A percentile compares a stretch with the other conserved stretches of the same genome.
Evolutionary conservation across 2,329 filamentous ascomycete genomes (phyloP).

Genomic region (Kalaharituber pfeilii): DNA sequence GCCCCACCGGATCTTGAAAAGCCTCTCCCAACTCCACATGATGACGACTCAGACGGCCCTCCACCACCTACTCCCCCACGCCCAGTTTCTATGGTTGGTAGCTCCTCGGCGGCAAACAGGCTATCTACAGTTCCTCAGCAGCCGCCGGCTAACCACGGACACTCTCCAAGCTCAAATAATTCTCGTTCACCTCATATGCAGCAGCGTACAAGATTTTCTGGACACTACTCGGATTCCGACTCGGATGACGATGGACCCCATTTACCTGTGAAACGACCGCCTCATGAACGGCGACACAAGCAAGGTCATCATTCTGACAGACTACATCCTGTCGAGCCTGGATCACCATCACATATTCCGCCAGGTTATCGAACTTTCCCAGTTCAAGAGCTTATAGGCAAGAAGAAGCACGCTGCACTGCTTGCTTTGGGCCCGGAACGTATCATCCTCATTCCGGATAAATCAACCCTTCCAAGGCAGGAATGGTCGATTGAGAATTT

Average conservation of each 20-base stretch:
- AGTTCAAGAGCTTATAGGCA: conserved; percentile 22
- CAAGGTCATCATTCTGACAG: conserved; percentile 5
- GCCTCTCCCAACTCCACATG: conserved; percentile 21
- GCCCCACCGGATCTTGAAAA: conserved; percentile 22
- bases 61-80: conserved; percentile 19
- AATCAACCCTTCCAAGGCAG: conserved; percentile 60
- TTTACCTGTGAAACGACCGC: conserved; percentile 14
- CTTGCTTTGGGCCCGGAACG: conserved; percentile 47
- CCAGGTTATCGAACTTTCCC: conserved; percentile 20
- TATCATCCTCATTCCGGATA: conserved; percentile 81
- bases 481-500: conserved; percentile 92
- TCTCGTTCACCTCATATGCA: background rate
- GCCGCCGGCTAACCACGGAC: background rate
- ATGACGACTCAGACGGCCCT: background rate
- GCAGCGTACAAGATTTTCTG: background rate
- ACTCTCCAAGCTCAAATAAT: background rate
- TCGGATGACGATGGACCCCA: conserved; percentile 18
- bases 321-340: conserved; percentile 1
- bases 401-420: conserved; percentile 22
- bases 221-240: conserved; percentile 15
- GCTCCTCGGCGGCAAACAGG: background rate
- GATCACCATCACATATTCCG: conserved; percentile 13
- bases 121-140: background rate
- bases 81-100: conserved; percentile 7
- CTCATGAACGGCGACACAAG: conserved; percentile 4